Conservation (phyloP, 2,329 filamentous ascomycete species). For the Aspergillus puulaauensis region DNA sequence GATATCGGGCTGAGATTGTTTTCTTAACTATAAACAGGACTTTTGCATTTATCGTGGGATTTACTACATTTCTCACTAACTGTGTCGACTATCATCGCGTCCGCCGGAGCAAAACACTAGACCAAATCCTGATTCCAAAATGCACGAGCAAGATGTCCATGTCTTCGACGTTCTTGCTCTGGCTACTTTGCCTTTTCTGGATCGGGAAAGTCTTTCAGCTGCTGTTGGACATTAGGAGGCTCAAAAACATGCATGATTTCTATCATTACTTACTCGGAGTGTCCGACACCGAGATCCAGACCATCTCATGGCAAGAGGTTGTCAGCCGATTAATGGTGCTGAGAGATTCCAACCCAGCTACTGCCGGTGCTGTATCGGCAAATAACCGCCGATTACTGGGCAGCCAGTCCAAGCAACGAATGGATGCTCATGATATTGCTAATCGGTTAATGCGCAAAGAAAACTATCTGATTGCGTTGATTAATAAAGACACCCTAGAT, state of each 20-base stretch:
- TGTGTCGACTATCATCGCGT: constrained; percentile 81
- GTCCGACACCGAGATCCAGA: constrained; percentile 84
- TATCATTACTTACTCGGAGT: constrained; percentile 80
- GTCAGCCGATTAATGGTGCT: constrained; percentile 82
- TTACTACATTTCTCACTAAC: constrained; percentile 79
- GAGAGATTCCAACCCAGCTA: constrained; percentile 82
- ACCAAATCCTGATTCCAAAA: constrained; percentile 66
- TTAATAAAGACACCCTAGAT: constrained; percentile 95
- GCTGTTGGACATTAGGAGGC: constrained; percentile 68
- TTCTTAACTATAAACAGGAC: constrained; percentile 53
- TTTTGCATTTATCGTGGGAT: constrained; percentile 75
- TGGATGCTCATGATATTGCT: constrained; percentile 95
- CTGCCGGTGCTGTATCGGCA: constrained; percentile 62
- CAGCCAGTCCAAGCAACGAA: constrained; percentile 85
- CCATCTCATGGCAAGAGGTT: constrained; percentile 89
- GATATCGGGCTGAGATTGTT: not conserved
- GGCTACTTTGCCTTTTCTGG: constrained; percentile 84
- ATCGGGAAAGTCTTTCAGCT: constrained; percentile 76
- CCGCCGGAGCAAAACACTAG: constrained; percentile 61
- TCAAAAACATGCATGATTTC: constrained; percentile 80
- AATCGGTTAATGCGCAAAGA: constrained; percentile 95
- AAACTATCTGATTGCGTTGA: constrained; percentile 93
- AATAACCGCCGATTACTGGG: constrained; percentile 65
- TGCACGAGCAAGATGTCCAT: constrained; percentile 76
- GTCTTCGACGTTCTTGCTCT: constrained; percentile 73